These are phyloP conservation scores for Castanospermum australe DNA, from an alignment of 306 rosid species.

Conservation along the genomic window DNA sequence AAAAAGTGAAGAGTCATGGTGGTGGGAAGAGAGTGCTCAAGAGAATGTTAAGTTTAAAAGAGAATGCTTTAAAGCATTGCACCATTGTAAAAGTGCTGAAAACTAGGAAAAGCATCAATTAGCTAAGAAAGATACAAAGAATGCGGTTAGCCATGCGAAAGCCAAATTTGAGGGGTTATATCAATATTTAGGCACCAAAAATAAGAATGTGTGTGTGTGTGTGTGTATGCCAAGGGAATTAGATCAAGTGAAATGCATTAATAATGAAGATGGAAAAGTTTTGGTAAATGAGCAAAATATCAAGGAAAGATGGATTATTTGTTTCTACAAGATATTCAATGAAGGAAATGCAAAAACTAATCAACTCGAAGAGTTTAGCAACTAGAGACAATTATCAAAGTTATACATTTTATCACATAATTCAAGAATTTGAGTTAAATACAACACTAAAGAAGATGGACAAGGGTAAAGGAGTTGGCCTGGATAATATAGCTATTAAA, in stretches of 20 bases:
- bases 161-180: neutral
- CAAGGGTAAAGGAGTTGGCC: neutral
- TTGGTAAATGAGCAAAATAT: neutral
- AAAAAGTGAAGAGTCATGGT: too few relatives aligned
- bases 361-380: neutral
- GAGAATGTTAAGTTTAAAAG: too few relatives aligned
- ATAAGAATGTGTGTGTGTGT: neutral
- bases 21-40: neutral
- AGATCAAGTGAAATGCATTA: neutral
- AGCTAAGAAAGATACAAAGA: neutral
- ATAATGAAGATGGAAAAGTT: neutral
- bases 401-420: neutral
- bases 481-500: too few relatives aligned
- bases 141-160: neutral
- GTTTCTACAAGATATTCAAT: neutral
- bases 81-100: neutral
- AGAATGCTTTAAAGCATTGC: too few relatives aligned
- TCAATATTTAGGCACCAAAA: neutral
- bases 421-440: neutral
- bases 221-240: neutral
- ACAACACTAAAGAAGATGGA: neutral
- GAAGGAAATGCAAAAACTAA: neutral
- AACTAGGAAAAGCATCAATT: neutral
- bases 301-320: neutral
- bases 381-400: neutral